Evolutionary conservation across 805 yeast species (phyloP).

Genomic region (Cyberlindnera petersonii): DNA sequence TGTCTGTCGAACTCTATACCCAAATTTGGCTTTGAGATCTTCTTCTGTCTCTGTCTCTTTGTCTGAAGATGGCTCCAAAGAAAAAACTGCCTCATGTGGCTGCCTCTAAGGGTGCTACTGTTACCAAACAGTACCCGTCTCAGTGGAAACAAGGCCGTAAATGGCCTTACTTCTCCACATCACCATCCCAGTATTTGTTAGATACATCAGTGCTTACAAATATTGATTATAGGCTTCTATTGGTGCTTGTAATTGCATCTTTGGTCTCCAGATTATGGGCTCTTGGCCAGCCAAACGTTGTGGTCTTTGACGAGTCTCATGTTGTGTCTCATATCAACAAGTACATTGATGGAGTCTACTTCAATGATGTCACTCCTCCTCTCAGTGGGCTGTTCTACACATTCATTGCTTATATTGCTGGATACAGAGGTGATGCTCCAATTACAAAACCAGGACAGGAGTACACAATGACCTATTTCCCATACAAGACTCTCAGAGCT

Average conservation of each 20-base stretch:
- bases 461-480: slow-evolving; percentile 29
- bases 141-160: slow-evolving; percentile 32
- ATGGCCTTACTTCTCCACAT: slow-evolving; percentile 31
- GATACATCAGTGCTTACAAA: slow-evolving; percentile 11
- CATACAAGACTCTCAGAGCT: slow-evolving; percentile 53
- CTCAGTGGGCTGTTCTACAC: slow-evolving; percentile 57
- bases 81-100: slow-evolving; percentile 7
- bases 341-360: slow-evolving; percentile 55
- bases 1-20: too few species aligned
- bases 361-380: slow-evolving; percentile 74
- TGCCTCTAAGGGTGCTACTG: slow-evolving; percentile 1
- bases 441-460: slow-evolving; percentile 18
- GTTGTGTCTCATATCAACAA: slow-evolving; percentile 37
- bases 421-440: slow-evolving; percentile 42
- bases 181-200: slow-evolving; percentile 18
- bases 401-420: slow-evolving; percentile 46
- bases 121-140: slow-evolving; percentile 20
- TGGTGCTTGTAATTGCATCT: slow-evolving; percentile 22
- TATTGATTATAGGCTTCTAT: slow-evolving; percentile 5
- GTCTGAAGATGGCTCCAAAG: slow-evolving; percentile 10
- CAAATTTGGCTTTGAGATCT: too few species aligned
- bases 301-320: slow-evolving; percentile 48
- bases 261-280: slow-evolving; percentile 20
- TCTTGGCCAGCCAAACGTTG: slow-evolving; percentile 24
- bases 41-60: too few species aligned